Base-by-base conservation (phyloP, 1,139 yeast genomes). In the Trichomonascaceae sp. region DNA sequence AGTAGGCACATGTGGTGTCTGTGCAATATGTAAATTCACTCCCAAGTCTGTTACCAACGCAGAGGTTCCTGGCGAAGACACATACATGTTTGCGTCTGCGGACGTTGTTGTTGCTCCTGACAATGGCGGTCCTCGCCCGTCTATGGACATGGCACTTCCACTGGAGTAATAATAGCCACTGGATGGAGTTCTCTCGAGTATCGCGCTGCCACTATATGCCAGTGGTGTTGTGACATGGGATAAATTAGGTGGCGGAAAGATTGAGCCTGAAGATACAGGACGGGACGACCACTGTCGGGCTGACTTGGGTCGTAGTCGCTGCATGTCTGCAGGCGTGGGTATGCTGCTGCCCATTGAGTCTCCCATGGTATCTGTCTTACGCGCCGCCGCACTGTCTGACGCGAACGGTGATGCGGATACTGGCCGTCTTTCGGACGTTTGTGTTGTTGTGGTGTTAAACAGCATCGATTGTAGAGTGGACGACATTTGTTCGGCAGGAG, bases 21-120 rank as follows among this genome's bases (percentile, higher is more conserved):
- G 42, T 16, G 45, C 57, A 36, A 65, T 63, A 45, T 62, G 69
- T 49, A 65, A 67, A 51, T 65, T 67, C 42, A 62, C 61, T 15
- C 64, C 54, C 38, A 67, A 52, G 41, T 67, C 71, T 11, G 68
- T 69, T 2, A 69, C 69, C 36, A 67, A 48, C 0, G 64, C 55
- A 8, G 76, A 74, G 41, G 50, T 44, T 17, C 38, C 39, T 13
- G 43, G 41, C 17, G 44, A 40, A 16, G 41, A 39, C 26, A 34
- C 13, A 4, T 13, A 11, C 15, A 16, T 20, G n/a, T 13, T 11
- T 9, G 14, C 18, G 23, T 14, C 23, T 13, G 23, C 6, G 9
- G 26, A 16, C 13, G 36, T 30, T 11, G 32, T 29, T 4, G 17
- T 17, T 18, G 29, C 25, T 26, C 25, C 17, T 30, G 25, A 14